Base-by-base conservation (phyloP, 306 rosid genomes). In the Albizia julibrissin region DNA sequence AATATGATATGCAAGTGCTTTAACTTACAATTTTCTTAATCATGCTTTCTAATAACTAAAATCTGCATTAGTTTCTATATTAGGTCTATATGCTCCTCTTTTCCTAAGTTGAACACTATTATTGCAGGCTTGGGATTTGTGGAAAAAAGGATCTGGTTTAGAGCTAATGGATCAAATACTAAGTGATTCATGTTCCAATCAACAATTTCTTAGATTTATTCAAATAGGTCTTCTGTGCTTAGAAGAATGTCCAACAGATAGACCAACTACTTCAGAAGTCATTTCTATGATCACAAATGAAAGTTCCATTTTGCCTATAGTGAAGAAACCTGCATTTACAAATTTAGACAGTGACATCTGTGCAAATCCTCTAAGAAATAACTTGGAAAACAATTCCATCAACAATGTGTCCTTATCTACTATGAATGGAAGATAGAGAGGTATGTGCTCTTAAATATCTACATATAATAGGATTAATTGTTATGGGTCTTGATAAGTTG, bases 281-380 rank as follows among this genome's bases (percentile, higher is more conserved):
- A 4, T 88, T 24, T 56, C 52, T 4, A 47, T 65, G 86, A 75
- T 78, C 59, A 64, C 91, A 78, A 83, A 78, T 50, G 54, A 78
- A 56, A 75, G 34, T 21, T 16, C 22, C 43, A n/a, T 15, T 66
- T 66, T 66, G 5, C 72, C 72, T 66, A 0, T 7, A 1, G 72
- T 66, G 22, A 66, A 34, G 5, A 66, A 66, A 34, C 72, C 44
- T 18, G 72, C 44, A 34, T 34, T 33, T 31, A 44, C 49, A 44
- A 44, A 7, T 8, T 44, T 44, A 44, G 49, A 44, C 2, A 44
- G 12, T 2, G 13, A 44, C 49, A 44, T 13, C 10, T 0, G 9
- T 44, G 49, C 49, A 8, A 11, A 44, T 44, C 49, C 13, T 44
- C 14, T 9, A 44, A 6, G 2, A 44, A 13, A 44, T 44, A 2